Conservation (phyloP, 139 green algal genomes). For the Micractinium conductrix region DNA sequence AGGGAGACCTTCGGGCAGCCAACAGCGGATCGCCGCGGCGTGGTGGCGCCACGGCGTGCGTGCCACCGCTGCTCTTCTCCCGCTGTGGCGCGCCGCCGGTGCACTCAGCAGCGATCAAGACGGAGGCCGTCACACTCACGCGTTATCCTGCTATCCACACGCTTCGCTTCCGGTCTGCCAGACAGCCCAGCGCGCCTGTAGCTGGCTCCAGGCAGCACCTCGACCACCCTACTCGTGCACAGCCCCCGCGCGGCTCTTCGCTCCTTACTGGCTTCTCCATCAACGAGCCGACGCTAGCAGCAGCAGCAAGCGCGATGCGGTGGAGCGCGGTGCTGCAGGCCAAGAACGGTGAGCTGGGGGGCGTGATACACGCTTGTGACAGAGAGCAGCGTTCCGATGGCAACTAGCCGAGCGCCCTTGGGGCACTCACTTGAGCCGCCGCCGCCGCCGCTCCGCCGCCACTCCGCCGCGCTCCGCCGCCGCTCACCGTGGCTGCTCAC, state of each 20-base stretch:
- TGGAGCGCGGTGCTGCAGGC: neutral
- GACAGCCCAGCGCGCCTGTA: neutral
- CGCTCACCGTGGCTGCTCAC: neutral
- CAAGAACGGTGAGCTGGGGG: slow-evolving; percentile 16
- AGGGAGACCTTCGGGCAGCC: too few species aligned
- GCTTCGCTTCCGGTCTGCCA: too few species aligned
- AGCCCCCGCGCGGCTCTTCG: too few species aligned
- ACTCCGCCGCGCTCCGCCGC: neutral
- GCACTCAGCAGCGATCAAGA: too few species aligned
- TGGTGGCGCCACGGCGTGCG: too few species aligned
- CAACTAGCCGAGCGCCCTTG: too few species aligned
- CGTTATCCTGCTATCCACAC: too few species aligned
- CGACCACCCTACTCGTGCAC: neutral
- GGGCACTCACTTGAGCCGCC: neutral
- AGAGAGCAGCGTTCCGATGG: neutral
- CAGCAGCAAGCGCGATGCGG: slow-evolving; percentile 6
- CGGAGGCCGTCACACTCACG: too few species aligned
- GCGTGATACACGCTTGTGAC: neutral
- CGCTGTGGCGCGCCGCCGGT: too few species aligned
- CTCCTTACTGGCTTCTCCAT: neutral
- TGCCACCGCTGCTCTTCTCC: too few species aligned
- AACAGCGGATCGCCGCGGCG: too few species aligned
- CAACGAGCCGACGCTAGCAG: neutral
- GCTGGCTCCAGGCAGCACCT: neutral
- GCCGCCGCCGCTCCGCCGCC: neutral